Conservation (phyloP, 2,329 filamentous ascomycete species). For the Fusarium sp. region DNA sequence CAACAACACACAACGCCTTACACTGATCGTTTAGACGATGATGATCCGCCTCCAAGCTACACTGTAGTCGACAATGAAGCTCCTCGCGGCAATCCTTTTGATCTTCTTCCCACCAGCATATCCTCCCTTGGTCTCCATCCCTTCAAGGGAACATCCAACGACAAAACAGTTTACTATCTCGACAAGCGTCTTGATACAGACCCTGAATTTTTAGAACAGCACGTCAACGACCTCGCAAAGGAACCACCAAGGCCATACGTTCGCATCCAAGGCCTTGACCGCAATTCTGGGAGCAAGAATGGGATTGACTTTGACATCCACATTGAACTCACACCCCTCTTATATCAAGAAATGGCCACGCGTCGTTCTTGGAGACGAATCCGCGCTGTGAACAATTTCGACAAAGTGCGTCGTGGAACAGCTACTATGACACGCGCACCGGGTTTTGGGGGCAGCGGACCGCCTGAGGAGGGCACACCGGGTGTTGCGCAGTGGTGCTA, state of each 20-base stretch:
- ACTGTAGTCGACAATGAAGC: slow-evolving; percentile 34
- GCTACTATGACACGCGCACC: slow-evolving; percentile 64
- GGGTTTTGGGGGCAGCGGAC: slow-evolving; percentile 48
- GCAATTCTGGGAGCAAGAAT: slow-evolving; percentile 53
- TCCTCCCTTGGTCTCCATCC: slow-evolving; percentile 40
- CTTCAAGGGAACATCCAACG: slow-evolving; percentile 48
- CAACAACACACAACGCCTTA: slow-evolving; percentile 15
- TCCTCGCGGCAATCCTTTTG: slow-evolving; percentile 23
- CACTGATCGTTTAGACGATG: slow-evolving; percentile 15
- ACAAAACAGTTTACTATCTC: slow-evolving; percentile 56
- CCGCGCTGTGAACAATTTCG: slow-evolving; percentile 66
- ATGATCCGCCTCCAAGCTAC: slow-evolving; percentile 36
- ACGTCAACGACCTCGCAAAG: slow-evolving; percentile 57
- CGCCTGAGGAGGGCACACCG: slow-evolving; percentile 47
- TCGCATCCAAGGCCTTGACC: slow-evolving; percentile 65
- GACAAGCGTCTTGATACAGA: slow-evolving; percentile 59
- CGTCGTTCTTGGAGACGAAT: slow-evolving; percentile 57
- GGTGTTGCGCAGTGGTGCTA: slow-evolving; percentile 72
- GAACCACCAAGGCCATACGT: slow-evolving; percentile 65
- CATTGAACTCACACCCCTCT: slow-evolving; percentile 68
- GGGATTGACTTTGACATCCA: slow-evolving; percentile 70
- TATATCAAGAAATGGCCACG: slow-evolving; percentile 59
- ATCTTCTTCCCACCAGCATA: slow-evolving; percentile 22
- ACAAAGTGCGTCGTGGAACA: slow-evolving; percentile 74
- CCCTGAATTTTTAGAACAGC: slow-evolving; percentile 54